Evolutionary conservation across 148 eudicot species (phyloP), one percentile per base, ranked within the genome.

Genomic region (Amaranthus cruentus): DNA sequence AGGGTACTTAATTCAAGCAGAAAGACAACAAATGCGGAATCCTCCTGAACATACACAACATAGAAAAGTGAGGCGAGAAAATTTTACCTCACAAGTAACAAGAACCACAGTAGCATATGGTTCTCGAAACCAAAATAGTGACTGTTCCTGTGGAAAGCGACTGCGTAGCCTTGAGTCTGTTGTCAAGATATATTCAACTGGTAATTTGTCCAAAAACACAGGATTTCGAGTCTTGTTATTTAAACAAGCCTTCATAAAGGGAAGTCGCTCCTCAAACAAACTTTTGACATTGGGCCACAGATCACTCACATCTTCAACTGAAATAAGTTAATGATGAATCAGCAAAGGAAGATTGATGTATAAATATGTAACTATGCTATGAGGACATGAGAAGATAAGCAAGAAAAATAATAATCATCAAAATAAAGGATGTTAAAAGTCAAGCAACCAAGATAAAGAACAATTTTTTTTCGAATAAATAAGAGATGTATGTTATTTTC

Each of bases 221-320:
- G 96, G 81, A 85, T 90, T 95, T 3, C 98, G 93, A 48, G 98
- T 88, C 80, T 95, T 95, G 85, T 95, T 90, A 77, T 95, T 88
- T 62, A 91, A 79, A 56, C 75, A 80, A 71, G 87, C 98, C 77
- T 77, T 85, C 78, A 77, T 91, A 76, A 91, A 87, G 9, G 97
- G 98, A 76, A 91, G 60, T 77, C 90, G 82, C 75, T 81, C 86
- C 74, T 90, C 93, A 74, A 95, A 90, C 47, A 70, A 83, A 70
- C 84, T 85, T 82, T 90, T 91, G 71, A 88, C 88, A 70, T 58
- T 70, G 64, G 96, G 98, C 98, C 98, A 95, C 84, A 90, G 80
- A 80, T 95, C 92, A 64, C 93, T 91, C 74, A 95, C 97, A 80
- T 95, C 98, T 87, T 91, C 98, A 79, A 95, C 98, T 95, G 90